Evolutionary conservation across 257 asterid species (phyloP), one percentile per base, ranked within the genome.

Genomic region (Echium plantagineum): DNA sequence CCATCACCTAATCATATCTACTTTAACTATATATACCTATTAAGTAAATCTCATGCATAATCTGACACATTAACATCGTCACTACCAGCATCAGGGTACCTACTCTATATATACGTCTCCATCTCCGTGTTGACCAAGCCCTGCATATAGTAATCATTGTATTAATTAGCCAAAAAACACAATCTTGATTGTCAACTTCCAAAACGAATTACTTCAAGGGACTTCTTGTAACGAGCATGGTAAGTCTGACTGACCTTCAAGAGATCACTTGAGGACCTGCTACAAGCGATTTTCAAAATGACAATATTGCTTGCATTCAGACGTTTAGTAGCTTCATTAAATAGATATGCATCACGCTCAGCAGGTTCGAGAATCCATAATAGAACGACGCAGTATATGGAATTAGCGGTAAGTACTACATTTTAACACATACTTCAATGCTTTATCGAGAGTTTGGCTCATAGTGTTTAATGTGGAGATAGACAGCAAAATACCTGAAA

Each of bases 341-440:
- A 84, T 76, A 85, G 65, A 66, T 72, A 62, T 6, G 94, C 96
- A 60, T 90, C 97, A 19, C 96, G 73, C 77, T 90, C 95, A 17
- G 91, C 78, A 21, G 94, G 96, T 60, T 77, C 90, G 60, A 87
- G 72, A 0, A 84, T 87, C 94, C 94, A 90, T 4, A 85, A 82
- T 61, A 64, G 78, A 30, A 87, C 81, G 6, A 76, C 81, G 16
- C 84, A 82, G 96, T 90, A 67, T 55, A 15, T 51, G 21, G 55
- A 51, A 17, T 51, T 51, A 51, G 7, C 2, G 19, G 19, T 19
- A 51, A 51, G 55, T 2, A 35, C 46, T 49, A n/a, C 55, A 51
- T 17, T 16, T 16, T 2, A 16, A 0, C 5, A 51, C 15, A 17
- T 26, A 26, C 30, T 26, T 26, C 30, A 26, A 26, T 26, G 30